phyloP scores from a whole-genome alignment of 805 yeast species.

The Candida ovalis region DNA sequence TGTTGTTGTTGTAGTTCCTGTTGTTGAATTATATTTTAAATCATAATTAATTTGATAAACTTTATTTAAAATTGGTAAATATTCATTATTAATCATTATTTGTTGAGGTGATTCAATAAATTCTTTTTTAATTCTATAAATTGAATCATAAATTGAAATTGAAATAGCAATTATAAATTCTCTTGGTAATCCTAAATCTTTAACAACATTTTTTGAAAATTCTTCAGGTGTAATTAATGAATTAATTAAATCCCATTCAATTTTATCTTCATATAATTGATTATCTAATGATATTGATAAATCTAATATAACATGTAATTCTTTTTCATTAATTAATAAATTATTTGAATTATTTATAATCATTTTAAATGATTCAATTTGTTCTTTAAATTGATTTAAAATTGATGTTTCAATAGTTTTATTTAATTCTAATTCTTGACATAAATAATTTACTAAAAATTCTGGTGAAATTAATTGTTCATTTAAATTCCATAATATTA shows the following conservation, averaged over 20 bases:
- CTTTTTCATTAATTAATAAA: slow-evolving; percentile 33
- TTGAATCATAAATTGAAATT: slow-evolving; percentile 77
- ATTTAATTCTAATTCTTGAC: slow-evolving; percentile 82
- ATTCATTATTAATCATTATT: slow-evolving; percentile 31
- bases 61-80: slow-evolving; percentile 31
- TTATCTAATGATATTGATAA: slow-evolving; percentile 81
- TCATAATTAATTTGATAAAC: slow-evolving; percentile 24
- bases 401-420: slow-evolving; percentile 58
- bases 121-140: slow-evolving; percentile 75
- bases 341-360: slow-evolving; percentile 67
- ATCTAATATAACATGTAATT: slow-evolving; percentile 74
- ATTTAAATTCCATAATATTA: slow-evolving; percentile 70
- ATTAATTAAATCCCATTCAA: slow-evolving; percentile 83
- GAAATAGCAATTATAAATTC: slow-evolving; percentile 91
- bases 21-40: neutral
- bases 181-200: slow-evolving; percentile 76
- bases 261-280: slow-evolving; percentile 81
- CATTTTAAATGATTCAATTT: slow-evolving; percentile 70
- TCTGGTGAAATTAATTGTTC: slow-evolving; percentile 69
- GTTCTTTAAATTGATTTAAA: slow-evolving; percentile 69
- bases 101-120: slow-evolving; percentile 55
- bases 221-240: slow-evolving; percentile 66
- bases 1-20: slow-evolving; percentile 15
- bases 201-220: slow-evolving; percentile 78
- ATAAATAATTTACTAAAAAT: slow-evolving; percentile 67